Percentiles rank a stretch among this genome's conserved stretches.
Evolutionary conservation across 768 basidiomycete species (phyloP).

Genomic region (Russula compacta): DNA sequence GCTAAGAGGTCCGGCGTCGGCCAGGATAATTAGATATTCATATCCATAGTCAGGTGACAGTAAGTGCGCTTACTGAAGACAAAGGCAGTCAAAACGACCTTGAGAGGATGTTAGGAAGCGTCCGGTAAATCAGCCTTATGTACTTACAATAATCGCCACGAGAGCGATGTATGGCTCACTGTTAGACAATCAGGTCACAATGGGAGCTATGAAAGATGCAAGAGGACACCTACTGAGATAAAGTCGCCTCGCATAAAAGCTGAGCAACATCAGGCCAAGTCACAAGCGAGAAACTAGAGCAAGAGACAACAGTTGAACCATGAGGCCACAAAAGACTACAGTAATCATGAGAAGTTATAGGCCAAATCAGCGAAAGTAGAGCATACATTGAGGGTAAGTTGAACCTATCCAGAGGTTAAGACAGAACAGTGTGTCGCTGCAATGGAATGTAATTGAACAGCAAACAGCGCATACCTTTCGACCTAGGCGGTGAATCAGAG

Average conservation of each 20-base stretch:
- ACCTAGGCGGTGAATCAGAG: constrained; percentile 7
- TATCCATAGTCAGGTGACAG: no score
- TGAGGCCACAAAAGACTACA: background rate
- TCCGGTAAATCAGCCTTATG: no score
- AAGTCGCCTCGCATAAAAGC: background rate
- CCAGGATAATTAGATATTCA: background rate
- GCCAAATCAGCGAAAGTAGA: background rate
- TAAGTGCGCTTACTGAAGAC: constrained; percentile 33
- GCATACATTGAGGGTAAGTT: background rate
- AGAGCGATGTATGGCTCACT: background rate
- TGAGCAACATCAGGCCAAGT: background rate
- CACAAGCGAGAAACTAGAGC: no score
- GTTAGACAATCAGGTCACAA: background rate
- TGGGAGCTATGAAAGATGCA: background rate
- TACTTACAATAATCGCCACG: background rate
- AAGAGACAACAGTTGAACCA: background rate
- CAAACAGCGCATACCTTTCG: constrained; percentile 20
- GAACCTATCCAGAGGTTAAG: background rate
- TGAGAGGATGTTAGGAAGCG: background rate
- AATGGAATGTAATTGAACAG: background rate
- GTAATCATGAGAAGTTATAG: no score
- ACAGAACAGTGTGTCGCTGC: constrained; percentile 20
- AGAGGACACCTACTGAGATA: background rate
- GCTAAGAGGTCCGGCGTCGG: constrained; percentile 1
- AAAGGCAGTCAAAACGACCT: constrained; percentile 29